phyloP scores from a whole-genome alignment of 345 rosid species.

The Noccaea caerulescens region DNA sequence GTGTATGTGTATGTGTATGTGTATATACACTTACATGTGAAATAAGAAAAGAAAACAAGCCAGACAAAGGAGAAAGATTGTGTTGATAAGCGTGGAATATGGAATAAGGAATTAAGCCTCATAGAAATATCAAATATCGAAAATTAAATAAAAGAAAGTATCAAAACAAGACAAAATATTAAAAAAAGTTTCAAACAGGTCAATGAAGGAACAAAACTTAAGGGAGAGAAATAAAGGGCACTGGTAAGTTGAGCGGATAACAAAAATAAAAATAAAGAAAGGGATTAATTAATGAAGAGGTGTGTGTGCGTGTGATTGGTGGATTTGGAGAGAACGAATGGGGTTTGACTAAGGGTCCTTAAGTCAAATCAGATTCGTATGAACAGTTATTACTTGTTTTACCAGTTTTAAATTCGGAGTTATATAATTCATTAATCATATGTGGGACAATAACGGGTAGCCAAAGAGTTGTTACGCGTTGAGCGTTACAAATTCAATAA shows the following conservation, averaged over 20 bases:
- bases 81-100: slow-evolving; percentile 40
- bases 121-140: slow-evolving; percentile 9
- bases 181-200: slow-evolving; percentile 25
- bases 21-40: slow-evolving; percentile 36
- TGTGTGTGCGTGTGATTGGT: slow-evolving; percentile 32
- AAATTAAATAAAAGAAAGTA: not conserved
- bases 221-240: slow-evolving; percentile 27
- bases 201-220: slow-evolving; percentile 28
- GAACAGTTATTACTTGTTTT: slow-evolving; percentile 20
- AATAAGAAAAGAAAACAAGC: slow-evolving; percentile 25
- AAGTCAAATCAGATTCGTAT: slow-evolving; percentile 43
- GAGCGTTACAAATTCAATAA: slow-evolving; percentile 26
- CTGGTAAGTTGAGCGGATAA: slow-evolving; percentile 23
- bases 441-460: slow-evolving; percentile 28
- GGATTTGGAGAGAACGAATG: slow-evolving; percentile 15
- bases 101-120: slow-evolving; percentile 38
- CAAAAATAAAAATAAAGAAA: not conserved
- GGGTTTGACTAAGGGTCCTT: slow-evolving; percentile 31
- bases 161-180: slow-evolving; percentile 18
- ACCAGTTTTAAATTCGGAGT: slow-evolving; percentile 12
- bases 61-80: slow-evolving; percentile 37
- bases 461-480: slow-evolving; percentile 19
- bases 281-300: not conserved
- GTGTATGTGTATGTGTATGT: slow-evolving; percentile 29
- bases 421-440: slow-evolving; percentile 18